Evolutionary conservation across 371 early-diverging fungal species (phyloP), one percentile per base, ranked within the genome.

Genomic region (Mortierella sp.): DNA sequence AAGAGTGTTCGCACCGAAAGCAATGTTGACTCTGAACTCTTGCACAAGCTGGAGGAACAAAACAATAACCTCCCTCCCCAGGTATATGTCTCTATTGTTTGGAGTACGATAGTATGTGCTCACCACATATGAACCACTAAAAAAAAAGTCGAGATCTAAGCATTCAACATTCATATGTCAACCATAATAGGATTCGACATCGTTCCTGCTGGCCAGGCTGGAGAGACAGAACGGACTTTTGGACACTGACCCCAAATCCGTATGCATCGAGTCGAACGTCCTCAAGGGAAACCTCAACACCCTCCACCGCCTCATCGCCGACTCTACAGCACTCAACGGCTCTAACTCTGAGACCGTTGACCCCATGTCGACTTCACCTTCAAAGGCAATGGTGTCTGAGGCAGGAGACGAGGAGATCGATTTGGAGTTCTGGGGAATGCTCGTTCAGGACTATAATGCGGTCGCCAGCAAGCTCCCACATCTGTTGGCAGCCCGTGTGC

Each of bases 351-450:
- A 64, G 44, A 70, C 77, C 1, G 70, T 77, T 34, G 80, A 73
- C 41, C 74, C 80, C 34, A 77, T 79, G 72, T 70, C 47, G 7
- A 50, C 79, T 10, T 52, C 68, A 26, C 52, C 40, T 50, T 58
- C 79, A 50, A 61, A 71, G 37, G 50, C 71, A 4, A 11, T 77
- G 45, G 79, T 74, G 58, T 64, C 67, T 8, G 73, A 85, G 66
- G 75, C 67, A 4, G 80, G 80, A 11, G 80, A 76, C 47, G 84
- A 81, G 29, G 87, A 85, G 37, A 87, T 91, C 47, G 95, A 95
- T 74, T 94, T 94, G 95, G 97, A 97, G 65, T 98, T 98, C 68
- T 98, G 98, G 98, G 95, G 96, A 53, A 91, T 89, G 53, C 89
- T 97, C 37, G 93, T 97, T 67, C 91, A 93, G 79, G 95, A 96